A percentile compares a stretch with the other conserved stretches of the same genome.
phyloP scores from a whole-genome alignment of 2,329 filamentous ascomycete species.

The Ascosphaera apis region DNA sequence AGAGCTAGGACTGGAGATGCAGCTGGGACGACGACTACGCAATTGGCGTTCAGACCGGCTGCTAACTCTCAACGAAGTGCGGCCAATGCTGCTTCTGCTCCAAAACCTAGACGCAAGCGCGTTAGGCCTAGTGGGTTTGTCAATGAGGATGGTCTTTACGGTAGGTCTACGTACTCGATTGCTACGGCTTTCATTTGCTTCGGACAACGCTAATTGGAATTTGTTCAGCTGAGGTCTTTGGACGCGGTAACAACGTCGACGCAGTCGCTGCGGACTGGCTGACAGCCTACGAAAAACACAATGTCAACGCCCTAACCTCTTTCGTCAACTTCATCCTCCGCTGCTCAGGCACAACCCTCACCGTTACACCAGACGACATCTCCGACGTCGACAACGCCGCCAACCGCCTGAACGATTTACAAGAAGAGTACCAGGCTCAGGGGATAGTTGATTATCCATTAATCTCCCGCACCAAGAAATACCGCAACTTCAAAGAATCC shows the following conservation, averaged over 20 bases:
- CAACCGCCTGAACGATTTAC: constrained; percentile 57
- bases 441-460: constrained; percentile 80
- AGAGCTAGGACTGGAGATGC: neutral
- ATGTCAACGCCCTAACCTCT: constrained; percentile 31
- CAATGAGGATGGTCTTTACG: constrained; percentile 33
- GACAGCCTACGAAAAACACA: constrained; percentile 30
- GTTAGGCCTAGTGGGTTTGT: constrained; percentile 28
- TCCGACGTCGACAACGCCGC: constrained; percentile 73
- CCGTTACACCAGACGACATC: constrained; percentile 62
- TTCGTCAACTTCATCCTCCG: constrained; percentile 39
- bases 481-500: constrained; percentile 52
- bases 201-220: neutral
- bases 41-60: constrained; percentile 32
- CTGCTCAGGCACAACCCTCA: constrained; percentile 57
- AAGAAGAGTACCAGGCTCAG: constrained; percentile 64
- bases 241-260: constrained; percentile 29
- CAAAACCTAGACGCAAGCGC: constrained; percentile 27
- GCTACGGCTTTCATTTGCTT: neutral
- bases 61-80: constrained; percentile 21
- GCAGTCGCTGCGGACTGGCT: constrained; percentile 36
- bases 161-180: constrained; percentile 14
- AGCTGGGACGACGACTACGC: constrained; percentile 9
- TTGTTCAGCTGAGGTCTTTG: constrained; percentile 33
- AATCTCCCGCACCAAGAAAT: constrained; percentile 56
- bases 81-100: constrained; percentile 17